Base-by-base conservation (phyloP, 108 stramenopile species). In the Schizochytrium sp. region DNA sequence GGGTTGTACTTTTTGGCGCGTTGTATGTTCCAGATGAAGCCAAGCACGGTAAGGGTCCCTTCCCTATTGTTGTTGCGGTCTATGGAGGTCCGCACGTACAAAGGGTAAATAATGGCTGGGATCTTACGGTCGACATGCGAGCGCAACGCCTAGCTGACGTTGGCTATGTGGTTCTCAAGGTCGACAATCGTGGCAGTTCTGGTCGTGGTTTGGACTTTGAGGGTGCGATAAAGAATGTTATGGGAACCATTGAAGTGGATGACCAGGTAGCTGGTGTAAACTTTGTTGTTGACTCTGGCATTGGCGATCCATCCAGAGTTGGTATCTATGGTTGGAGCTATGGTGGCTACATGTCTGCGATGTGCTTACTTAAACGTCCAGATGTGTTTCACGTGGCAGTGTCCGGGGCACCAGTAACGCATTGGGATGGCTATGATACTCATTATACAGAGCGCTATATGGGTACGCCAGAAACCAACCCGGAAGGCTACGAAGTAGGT, bases 31-130 rank as follows among this genome's bases (percentile, higher is more conserved):
- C 98, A 13, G 94, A 97, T 88, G 87, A 92, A 5, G 40, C 61
- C 45, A 89, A 92, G 41, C 92, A 94, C 88, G 96, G 96, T 3
- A 94, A 94, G 7, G 96, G 96, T 8, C 96, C 96, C 19, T 96
- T 95, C 89, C 98, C 97, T 28, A 88, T 95, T 46, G 90, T 97
- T 28, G 96, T 97, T 56, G 93, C 96, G 15, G 96, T 96, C 57
- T 98, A 98, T 88, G 98, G 98, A 17, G 98, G 98, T n/a, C 98
- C 98, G 4, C 97, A 97, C 89, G 97, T 97, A 8, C 97, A 97
- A 92, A 92, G 95, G 40, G 97, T 96, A 8, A 93, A 92, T 28
- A 88, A 94, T 42, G 91, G 93, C 12, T 97, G 96, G 96, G 87
- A 91, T 10, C 42, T 88, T 28, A 55, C 69, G 17, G 46, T 19